phyloP scores from a whole-genome alignment of 306 rosid genomes.

The Rubus idaeus region DNA sequence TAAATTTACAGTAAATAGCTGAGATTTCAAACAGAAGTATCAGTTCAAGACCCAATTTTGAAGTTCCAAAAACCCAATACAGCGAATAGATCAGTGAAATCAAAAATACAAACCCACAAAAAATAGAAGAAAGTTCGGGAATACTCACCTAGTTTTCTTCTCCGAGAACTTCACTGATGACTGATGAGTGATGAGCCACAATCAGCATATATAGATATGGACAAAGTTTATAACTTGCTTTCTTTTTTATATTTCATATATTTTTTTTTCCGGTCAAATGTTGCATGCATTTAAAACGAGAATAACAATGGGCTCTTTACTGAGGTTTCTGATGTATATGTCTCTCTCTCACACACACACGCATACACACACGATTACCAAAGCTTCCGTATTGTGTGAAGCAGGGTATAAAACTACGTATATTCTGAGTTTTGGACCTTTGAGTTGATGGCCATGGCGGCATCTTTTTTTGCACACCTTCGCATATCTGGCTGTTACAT shows the following conservation, averaged over 20 bases:
- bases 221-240: constrained; percentile 28
- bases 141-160: constrained; percentile 46
- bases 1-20: neutral
- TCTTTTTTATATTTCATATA: constrained; percentile 1
- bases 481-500: neutral
- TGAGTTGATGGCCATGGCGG: constrained; percentile 2
- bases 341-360: constrained; percentile 27
- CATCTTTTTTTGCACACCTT: neutral
- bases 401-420: constrained; percentile 19
- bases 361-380: constrained; percentile 37
- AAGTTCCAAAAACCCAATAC: constrained; percentile 21
- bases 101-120: constrained; percentile 1
- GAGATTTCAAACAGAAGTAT: neutral
- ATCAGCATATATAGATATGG: constrained; percentile 28
- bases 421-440: neutral
- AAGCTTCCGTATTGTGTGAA: constrained; percentile 22
- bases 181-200: constrained; percentile 22
- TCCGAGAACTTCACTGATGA: constrained; percentile 15
- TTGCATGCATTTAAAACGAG: constrained; percentile 48
- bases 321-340: constrained; percentile 41
- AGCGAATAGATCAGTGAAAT: constrained; percentile 25
- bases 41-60: constrained; percentile 11
- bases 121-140: neutral
- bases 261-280: neutral
- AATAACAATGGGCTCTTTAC: constrained; percentile 27